phyloP scores from a whole-genome alignment of 148 eudicot genomes.

The Fallopia convolvulus region DNA sequence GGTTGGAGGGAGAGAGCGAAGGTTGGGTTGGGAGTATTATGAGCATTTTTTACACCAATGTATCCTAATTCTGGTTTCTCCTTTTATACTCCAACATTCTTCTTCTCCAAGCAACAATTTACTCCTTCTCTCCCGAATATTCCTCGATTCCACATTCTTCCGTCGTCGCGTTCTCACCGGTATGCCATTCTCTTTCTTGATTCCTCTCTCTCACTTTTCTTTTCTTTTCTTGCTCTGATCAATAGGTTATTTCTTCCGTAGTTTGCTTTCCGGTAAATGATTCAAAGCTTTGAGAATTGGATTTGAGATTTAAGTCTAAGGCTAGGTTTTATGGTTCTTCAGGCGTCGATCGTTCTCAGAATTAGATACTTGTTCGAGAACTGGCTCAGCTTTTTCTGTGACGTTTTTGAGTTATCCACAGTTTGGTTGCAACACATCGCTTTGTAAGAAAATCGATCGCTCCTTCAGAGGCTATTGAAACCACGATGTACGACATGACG shows the following conservation, averaged over 20 bases:
- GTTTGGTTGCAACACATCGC: constrained; percentile 49
- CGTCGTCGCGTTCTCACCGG: constrained; percentile 35
- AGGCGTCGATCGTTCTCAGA: constrained; percentile 19
- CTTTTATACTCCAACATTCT: neutral
- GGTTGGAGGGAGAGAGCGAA: too few species aligned
- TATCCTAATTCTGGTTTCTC: too few species aligned
- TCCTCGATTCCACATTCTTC: constrained; percentile 23
- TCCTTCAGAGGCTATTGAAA: constrained; percentile 9
- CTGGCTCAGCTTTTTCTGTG: constrained; percentile 19
- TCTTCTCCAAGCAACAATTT: neutral
- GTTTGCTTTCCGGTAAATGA: constrained; percentile 14
- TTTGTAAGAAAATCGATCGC: constrained; percentile 18
- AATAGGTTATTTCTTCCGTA: constrained; percentile 15
- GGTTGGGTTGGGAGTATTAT: too few species aligned
- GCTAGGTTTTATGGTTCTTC: constrained; percentile 22
- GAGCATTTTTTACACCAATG: too few species aligned
- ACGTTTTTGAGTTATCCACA: constrained; percentile 35
- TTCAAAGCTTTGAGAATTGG: constrained; percentile 6
- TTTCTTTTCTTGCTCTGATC: constrained; percentile 1
- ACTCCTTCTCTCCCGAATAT: neutral
- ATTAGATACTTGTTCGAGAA: constrained; percentile 1
- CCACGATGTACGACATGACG: neutral
- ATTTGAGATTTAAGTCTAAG: constrained; percentile 18
- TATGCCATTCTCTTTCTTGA: constrained; percentile 14
- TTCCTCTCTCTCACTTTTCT: neutral